Base-by-base conservation (phyloP, 2,329 filamentous ascomycete genomes). In the Trichophyton equinum region DNA sequence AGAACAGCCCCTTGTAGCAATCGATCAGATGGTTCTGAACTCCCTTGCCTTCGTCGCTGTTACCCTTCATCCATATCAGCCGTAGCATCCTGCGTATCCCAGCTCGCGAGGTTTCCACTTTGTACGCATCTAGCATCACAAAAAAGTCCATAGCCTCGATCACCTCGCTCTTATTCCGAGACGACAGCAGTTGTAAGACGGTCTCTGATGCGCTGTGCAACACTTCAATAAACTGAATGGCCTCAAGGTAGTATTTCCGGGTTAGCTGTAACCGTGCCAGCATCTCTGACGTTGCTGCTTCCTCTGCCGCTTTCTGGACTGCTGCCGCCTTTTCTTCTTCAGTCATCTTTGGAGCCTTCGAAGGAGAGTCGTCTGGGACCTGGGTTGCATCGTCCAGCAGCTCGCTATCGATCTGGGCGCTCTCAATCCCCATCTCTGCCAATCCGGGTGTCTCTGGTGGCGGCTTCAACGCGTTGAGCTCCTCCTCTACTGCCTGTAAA, bases 61-160 rank as follows among this genome's bases (percentile, higher is more conserved):
- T 99, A 67, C 94, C 92, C 76, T 99, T 99, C 65, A 94, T 99
- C 94, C 94, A 99, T 73, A 99, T 99, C 20, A 99, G 80, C 59
- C 92, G 86, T 64, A 99, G 81, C 94, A 99, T 99, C 61, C 91
- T 87, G 62, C 92, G 84, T 69, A 99, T 97, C 61, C 95, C 94
- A 44, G 87, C 77, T 73, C 95, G 91, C 70, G 95, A 91, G 66
- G 94, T 89, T 72, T 96, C 89, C 62, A 99, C 87, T 73, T 95
- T 94, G 80, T 97, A 97, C 4, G 91, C 92, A 72, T 99, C 91
- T 51, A 94, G 87, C 51, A 96, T 85, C 67, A 95, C 91, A 67
- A 99, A 95, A 75, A 95, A 99, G 72, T 99, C 94, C 85, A 99
- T 99, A 15, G 95, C 94, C 73, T 99, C 95, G 64, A 99, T 96